Conservation (phyloP, 2,329 filamentous ascomycete genomes). For the Colletotrichum gigasporum region DNA sequence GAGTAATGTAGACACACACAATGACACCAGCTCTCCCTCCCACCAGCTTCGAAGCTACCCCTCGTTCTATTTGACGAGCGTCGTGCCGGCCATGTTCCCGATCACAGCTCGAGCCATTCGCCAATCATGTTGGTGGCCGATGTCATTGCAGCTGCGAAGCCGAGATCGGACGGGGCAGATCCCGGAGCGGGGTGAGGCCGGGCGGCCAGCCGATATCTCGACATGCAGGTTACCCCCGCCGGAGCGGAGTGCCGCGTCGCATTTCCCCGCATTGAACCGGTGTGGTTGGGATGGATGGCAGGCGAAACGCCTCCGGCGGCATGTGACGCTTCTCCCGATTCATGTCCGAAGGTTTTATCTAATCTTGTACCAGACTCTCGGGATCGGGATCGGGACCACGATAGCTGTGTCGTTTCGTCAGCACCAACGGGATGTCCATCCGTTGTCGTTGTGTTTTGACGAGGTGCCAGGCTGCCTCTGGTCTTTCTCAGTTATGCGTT, state of each 20-base stretch:
- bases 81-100: slow-evolving; percentile 16
- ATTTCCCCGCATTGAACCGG: slow-evolving; percentile 10
- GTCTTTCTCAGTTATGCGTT: no score
- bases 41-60: background rate
- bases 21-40: no score
- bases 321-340: background rate
- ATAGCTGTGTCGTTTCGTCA: no score
- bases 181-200: slow-evolving; percentile 4
- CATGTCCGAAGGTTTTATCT: background rate
- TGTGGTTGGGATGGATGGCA: background rate
- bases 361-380: background rate
- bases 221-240: background rate
- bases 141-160: slow-evolving; percentile 12
- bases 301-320: background rate
- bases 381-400: no score
- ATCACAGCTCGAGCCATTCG: background rate
- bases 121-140: slow-evolving; percentile 4
- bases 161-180: slow-evolving; percentile 24
- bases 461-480: no score
- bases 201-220: slow-evolving; percentile 15
- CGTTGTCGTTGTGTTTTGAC: no score
- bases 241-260: background rate
- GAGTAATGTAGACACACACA: background rate
- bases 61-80: slow-evolving; percentile 6
- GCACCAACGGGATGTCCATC: no score